Percentiles rank a stretch among this genome's conserved stretches.
Evolutionary conservation across 1,139 yeast species (phyloP).

Genomic region (Pichia sp.): DNA sequence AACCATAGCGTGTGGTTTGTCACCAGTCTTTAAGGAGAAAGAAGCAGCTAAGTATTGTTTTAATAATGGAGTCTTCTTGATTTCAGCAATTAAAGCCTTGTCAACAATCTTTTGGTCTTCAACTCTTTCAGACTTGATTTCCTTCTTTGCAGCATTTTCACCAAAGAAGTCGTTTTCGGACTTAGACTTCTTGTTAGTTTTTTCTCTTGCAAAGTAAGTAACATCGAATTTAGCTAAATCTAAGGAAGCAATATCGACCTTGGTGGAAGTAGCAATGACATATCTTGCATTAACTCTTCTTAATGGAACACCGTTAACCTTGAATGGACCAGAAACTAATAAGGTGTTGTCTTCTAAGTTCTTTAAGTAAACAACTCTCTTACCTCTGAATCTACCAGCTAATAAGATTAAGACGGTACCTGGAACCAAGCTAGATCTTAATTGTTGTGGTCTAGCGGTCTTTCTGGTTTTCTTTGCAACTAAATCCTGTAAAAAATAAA

Average conservation of each 20-base stretch:
- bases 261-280: slow-evolving; percentile 98
- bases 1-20: slow-evolving; percentile 98
- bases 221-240: slow-evolving; percentile 90
- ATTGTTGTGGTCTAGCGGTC: slow-evolving; percentile 90
- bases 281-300: slow-evolving; percentile 99
- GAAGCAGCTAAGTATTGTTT: slow-evolving; percentile 96
- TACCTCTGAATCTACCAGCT: slow-evolving; percentile 99
- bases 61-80: slow-evolving; percentile 97
- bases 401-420: slow-evolving; percentile 97
- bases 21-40: slow-evolving; percentile 98
- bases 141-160: slow-evolving; percentile 77
- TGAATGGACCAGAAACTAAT: slow-evolving; percentile 99
- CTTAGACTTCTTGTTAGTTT: slow-evolving; percentile 70
- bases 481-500: slow-evolving; percentile 17
- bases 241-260: slow-evolving; percentile 71
- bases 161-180: slow-evolving; percentile 95
- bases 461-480: slow-evolving; percentile 85
- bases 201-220: slow-evolving; percentile 97
- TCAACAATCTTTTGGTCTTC: slow-evolving; percentile 98
- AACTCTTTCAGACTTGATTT: slow-evolving; percentile 89
- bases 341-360: slow-evolving; percentile 97
- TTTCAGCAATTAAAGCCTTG: slow-evolving; percentile 86
- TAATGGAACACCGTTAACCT: slow-evolving; percentile 99
- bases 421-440: slow-evolving; percentile 96
- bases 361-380: slow-evolving; percentile 99